phyloP scores from a whole-genome alignment of 371 early-diverging fungal genomes.

The Mortierella sp. region DNA sequence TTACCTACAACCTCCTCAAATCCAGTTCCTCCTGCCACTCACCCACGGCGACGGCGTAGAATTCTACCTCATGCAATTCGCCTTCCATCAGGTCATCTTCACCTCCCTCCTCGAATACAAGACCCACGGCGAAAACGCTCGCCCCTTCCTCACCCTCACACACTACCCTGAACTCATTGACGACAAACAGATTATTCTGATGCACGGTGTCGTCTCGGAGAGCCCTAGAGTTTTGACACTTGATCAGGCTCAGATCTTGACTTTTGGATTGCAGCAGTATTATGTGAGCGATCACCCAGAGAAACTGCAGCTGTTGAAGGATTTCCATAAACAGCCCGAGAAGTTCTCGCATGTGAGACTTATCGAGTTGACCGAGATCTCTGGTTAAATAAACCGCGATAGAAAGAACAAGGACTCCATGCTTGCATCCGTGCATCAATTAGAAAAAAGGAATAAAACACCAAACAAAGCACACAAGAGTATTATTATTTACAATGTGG shows the following conservation, averaged over 20 bases:
- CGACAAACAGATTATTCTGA: slow-evolving; percentile 87
- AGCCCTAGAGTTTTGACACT: slow-evolving; percentile 69
- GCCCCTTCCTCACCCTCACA: slow-evolving; percentile 88
- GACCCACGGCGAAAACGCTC: slow-evolving; percentile 81
- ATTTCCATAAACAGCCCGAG: slow-evolving; percentile 82
- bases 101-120: slow-evolving; percentile 95
- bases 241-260: slow-evolving; percentile 88
- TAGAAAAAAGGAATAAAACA: neutral
- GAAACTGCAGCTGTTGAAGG: slow-evolving; percentile 79
- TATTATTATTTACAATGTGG: neutral
- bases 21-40: slow-evolving; percentile 89
- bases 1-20: neutral
- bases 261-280: slow-evolving; percentile 88
- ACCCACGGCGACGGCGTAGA: slow-evolving; percentile 89
- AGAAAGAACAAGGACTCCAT: neutral
- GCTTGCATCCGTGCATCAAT: neutral
- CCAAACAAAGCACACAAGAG: no score
- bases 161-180: slow-evolving; percentile 90
- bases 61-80: slow-evolving; percentile 89
- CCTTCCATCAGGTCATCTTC: slow-evolving; percentile 86
- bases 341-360: slow-evolving; percentile 83
- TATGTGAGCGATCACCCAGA: slow-evolving; percentile 84
- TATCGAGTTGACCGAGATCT: slow-evolving; percentile 73
- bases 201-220: slow-evolving; percentile 87
- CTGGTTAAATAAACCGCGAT: slow-evolving; percentile 30